Base-by-base conservation (phyloP, 2,329 filamentous ascomycete genomes). In the Sordariomycetes sp. region DNA sequence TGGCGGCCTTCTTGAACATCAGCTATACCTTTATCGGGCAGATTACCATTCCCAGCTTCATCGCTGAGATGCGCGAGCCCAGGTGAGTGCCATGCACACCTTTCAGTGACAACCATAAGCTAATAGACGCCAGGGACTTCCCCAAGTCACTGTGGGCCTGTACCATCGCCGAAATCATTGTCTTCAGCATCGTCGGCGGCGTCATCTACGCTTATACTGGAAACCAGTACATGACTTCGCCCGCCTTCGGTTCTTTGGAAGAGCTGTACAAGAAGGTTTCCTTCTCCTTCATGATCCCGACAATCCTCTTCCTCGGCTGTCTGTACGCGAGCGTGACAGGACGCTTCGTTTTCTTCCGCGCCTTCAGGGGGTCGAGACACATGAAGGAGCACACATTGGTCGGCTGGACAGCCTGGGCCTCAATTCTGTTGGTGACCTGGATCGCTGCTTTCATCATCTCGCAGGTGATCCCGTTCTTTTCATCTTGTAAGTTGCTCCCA, bases 21-120 rank as follows among this genome's bases (percentile, higher is more conserved):
- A 86, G 80, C 60, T 95, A 94, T 55, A 95, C 88, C 1, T 94
- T 95, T 53, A 94, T 95, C 45, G 88, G 88, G 0, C 88, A 95
- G 54, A 94, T 94, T 48, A 94, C 88, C 0, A 70, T 95, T 11
- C 88, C 88, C 1, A 90, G 83, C 46, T 95, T 95, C 63, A 94
- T 95, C 43, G 87, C 88, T 4, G 88, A 95, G 58, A 95, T 95
- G 88, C 83, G 66, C 37, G 68, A 79, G 19, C 74, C 75, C 2
- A 54, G 59, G 63, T 64, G 48, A 32, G 56, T 19, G 27, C n/a
- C 11, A 14, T 26, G 8, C 23, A 12, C 12, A 2, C 9, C 5
- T 9, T 18, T 17, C 10, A 29, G 6, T 8, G 5, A 19, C n/a
- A 28, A 41, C 47, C 16, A 46, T 19, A 1, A 4, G 19, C 10